These are phyloP conservation scores for Claviceps pusilla DNA, from an alignment of 2,329 filamentous ascomycete genomes.

Conservation along the genomic window DNA sequence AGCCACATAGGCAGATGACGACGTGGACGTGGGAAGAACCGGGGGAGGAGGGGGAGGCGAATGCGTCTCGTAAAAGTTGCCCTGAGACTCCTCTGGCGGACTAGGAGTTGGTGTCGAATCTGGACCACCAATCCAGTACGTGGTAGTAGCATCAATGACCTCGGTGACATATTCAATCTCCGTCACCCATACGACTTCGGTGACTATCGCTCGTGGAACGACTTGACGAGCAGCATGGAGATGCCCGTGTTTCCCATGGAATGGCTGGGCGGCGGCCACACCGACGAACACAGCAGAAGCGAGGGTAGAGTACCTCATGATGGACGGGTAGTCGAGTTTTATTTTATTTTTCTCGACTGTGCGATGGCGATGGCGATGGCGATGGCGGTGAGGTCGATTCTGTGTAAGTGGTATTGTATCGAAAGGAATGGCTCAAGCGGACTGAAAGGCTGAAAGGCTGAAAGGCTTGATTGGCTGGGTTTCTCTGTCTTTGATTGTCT, in stretches of 20 bases:
- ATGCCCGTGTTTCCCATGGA: constrained; percentile 22
- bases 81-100: constrained; percentile 10
- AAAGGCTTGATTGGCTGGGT: background rate
- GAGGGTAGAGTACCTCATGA: constrained; percentile 27
- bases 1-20: constrained; percentile 6
- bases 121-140: constrained; percentile 25
- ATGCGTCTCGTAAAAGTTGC: constrained; percentile 17
- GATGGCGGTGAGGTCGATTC: too few relatives aligned
- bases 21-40: constrained; percentile 8
- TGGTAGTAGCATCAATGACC: constrained; percentile 33
- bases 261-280: constrained; percentile 36
- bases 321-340: background rate
- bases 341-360: background rate
- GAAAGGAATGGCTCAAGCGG: constrained; percentile 2
- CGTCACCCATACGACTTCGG: constrained; percentile 36
- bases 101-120: constrained; percentile 13
- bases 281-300: constrained; percentile 21
- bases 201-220: constrained; percentile 26
- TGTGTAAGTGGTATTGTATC: constrained; percentile 4
- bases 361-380: background rate
- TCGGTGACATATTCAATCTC: constrained; percentile 32
- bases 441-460: too few relatives aligned
- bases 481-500: background rate
- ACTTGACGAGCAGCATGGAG: constrained; percentile 14
- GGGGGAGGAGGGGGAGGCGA: constrained; percentile 5